Percentiles rank a stretch among this genome's conserved stretches.
Evolutionary conservation across 2,329 filamentous ascomycete genomes (phyloP).

Genomic region (Sporothrix protearum): DNA sequence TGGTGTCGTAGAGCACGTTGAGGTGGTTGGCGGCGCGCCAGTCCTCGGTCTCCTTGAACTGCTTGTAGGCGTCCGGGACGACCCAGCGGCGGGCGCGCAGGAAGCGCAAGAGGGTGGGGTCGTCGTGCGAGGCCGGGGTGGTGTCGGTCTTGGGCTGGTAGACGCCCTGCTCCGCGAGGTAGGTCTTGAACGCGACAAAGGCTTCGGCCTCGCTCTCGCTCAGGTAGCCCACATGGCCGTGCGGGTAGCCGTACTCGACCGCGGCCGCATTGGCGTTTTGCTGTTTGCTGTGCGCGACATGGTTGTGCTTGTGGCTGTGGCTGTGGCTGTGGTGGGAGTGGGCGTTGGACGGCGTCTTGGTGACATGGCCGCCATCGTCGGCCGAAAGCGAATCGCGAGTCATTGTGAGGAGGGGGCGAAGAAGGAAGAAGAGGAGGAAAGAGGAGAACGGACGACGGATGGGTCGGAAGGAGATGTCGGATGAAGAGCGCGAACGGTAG

Average conservation of each 20-base stretch:
- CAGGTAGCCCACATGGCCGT: slow-evolving; percentile 78
- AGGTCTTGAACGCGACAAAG: slow-evolving; percentile 67
- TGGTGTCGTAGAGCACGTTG: slow-evolving; percentile 76
- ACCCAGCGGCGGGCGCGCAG: slow-evolving; percentile 80
- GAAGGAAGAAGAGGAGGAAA: background rate
- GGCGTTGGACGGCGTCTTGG: slow-evolving; percentile 20
- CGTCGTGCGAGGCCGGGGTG: slow-evolving; percentile 62
- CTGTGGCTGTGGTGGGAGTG: slow-evolving; percentile 16
- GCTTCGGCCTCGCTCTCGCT: slow-evolving; percentile 63
- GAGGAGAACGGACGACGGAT: background rate
- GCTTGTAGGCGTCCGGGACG: slow-evolving; percentile 69
- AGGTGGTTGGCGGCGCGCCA: slow-evolving; percentile 80
- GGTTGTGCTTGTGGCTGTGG: slow-evolving; percentile 11
- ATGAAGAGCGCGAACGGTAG: background rate
- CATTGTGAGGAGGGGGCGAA: background rate
- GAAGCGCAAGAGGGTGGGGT: slow-evolving; percentile 74
- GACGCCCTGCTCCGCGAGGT: slow-evolving; percentile 62
- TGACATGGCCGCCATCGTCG: slow-evolving; percentile 18
- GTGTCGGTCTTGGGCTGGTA: slow-evolving; percentile 48
- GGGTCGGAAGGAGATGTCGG: background rate
- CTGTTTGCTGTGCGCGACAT: slow-evolving; percentile 8
- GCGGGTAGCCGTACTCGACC: slow-evolving; percentile 55
- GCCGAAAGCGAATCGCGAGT: slow-evolving; percentile 8
- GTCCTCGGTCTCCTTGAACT: slow-evolving; percentile 84
- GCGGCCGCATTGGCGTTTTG: slow-evolving; percentile 28